Conservation (phyloP, 768 basidiomycete genomes). For the Trichaptum fuscoviolaceum region DNA sequence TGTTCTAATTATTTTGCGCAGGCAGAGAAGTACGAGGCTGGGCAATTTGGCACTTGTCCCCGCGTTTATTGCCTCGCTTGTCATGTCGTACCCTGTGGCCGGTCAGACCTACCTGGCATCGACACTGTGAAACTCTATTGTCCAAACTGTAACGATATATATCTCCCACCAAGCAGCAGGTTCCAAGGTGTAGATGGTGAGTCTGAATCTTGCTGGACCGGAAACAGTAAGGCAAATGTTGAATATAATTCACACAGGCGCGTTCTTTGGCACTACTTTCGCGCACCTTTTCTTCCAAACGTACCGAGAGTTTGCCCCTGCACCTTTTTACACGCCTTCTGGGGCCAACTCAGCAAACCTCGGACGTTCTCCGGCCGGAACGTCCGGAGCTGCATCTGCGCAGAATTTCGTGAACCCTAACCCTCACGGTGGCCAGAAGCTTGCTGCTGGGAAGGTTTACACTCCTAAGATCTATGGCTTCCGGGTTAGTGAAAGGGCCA, state of each 20-base stretch:
- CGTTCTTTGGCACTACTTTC: slow-evolving; percentile 99
- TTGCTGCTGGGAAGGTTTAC: slow-evolving; percentile 82
- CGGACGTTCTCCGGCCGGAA: slow-evolving; percentile 49
- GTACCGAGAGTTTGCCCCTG: slow-evolving; percentile 91
- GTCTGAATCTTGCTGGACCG: slow-evolving; percentile 19
- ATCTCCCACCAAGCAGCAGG: slow-evolving; percentile 89
- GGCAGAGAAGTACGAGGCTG: slow-evolving; percentile 94
- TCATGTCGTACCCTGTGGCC: slow-evolving; percentile 91
- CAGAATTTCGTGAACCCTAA: slow-evolving; percentile 81
- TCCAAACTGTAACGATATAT: slow-evolving; percentile 97
- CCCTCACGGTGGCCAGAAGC: slow-evolving; percentile 83
- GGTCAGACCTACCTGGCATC: slow-evolving; percentile 91
- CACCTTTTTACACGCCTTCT: slow-evolving; percentile 77
- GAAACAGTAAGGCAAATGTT: not conserved
- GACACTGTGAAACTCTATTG: slow-evolving; percentile 99
- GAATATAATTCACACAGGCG: slow-evolving; percentile 47
- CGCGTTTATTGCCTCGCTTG: slow-evolving; percentile 88
- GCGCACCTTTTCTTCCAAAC: slow-evolving; percentile 97
- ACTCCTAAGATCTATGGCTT: slow-evolving; percentile 94
- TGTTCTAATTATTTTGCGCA: slow-evolving; percentile 27
- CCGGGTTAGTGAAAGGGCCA: slow-evolving; percentile 92
- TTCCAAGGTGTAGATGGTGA: slow-evolving; percentile 94
- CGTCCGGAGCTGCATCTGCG: slow-evolving; percentile 39
- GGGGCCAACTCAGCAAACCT: slow-evolving; percentile 46
- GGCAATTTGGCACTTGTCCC: slow-evolving; percentile 90